phyloP scores from a whole-genome alignment of 1,284 basidiomycete genomes.

The Waitea zeae region DNA sequence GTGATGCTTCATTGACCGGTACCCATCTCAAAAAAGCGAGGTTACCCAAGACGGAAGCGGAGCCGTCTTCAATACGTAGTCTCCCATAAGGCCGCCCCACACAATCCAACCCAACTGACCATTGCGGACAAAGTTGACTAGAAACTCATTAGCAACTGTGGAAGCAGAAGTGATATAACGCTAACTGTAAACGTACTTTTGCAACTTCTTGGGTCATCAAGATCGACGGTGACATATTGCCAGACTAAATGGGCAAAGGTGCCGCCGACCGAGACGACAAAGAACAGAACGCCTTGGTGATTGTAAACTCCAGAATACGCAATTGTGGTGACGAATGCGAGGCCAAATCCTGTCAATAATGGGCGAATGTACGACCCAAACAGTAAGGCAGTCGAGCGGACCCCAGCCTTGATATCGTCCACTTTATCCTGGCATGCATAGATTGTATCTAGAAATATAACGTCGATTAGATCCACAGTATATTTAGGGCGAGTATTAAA shows the following conservation, averaged over 20 bases:
- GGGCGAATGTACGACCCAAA: conserved; percentile 37
- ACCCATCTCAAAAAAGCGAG: too few species aligned
- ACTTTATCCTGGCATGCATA: conserved; percentile 39
- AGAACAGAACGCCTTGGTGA: conserved; percentile 31
- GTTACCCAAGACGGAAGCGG: too few species aligned
- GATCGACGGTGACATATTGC: conserved; percentile 37
- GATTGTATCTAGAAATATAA: conserved; percentile 23
- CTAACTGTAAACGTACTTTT: conserved; percentile 19
- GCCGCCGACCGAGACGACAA: conserved; percentile 33
- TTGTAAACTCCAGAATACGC: conserved; percentile 29
- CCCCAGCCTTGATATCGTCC: conserved; percentile 32
- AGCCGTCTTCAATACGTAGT: conserved; percentile 17
- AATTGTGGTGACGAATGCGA: conserved; percentile 30
- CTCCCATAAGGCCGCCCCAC: conserved; percentile 26
- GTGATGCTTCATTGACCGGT: too few species aligned
- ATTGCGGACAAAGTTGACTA: conserved; percentile 30
- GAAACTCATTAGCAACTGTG: conserved; percentile 3
- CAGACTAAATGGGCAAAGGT: conserved; percentile 27
- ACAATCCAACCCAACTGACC: conserved; percentile 30
- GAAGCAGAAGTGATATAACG: neutral
- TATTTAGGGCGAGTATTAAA: conserved; percentile 17
- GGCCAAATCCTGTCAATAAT: conserved; percentile 31
- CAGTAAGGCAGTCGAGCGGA: conserved; percentile 36
- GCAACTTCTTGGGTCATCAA: conserved; percentile 38
- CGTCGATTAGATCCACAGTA: conserved; percentile 3